phyloP scores from a whole-genome alignment of 2,329 filamentous ascomycete genomes.

The Lasiodiplodia sp. region DNA sequence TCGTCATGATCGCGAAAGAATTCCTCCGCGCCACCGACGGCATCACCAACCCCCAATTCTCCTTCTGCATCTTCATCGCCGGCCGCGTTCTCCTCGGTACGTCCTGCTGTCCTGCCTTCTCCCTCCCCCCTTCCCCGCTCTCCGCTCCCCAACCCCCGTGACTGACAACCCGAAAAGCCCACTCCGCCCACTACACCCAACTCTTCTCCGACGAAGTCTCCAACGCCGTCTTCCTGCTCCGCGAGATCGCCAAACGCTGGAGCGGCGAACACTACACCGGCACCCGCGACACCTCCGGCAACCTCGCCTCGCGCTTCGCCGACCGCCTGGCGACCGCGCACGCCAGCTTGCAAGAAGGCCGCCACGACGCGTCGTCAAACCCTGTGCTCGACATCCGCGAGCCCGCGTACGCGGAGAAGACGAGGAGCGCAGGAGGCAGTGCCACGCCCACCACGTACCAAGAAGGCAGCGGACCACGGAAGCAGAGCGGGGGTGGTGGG shows the following conservation, averaged over 20 bases:
- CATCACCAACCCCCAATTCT: slow-evolving; percentile 44
- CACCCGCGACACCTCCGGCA: slow-evolving; percentile 30
- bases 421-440: background rate
- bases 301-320: slow-evolving; percentile 48
- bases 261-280: slow-evolving; percentile 37
- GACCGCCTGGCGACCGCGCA: slow-evolving; percentile 40
- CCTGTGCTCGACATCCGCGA: slow-evolving; percentile 44
- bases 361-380: slow-evolving; percentile 8
- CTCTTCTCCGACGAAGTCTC: slow-evolving; percentile 43
- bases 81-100: slow-evolving; percentile 40
- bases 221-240: slow-evolving; percentile 43
- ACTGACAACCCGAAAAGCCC: slow-evolving; percentile 34
- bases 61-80: slow-evolving; percentile 40
- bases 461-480: background rate
- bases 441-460: background rate
- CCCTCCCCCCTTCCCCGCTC: too few relatives aligned
- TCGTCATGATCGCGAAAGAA: slow-evolving; percentile 38
- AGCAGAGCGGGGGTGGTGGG: too few relatives aligned
- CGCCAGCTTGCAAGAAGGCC: background rate
- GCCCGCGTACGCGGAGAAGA: slow-evolving; percentile 37
- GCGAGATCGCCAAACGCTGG: slow-evolving; percentile 50
- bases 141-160: too few relatives aligned
- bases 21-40: slow-evolving; percentile 37
- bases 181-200: slow-evolving; percentile 44
- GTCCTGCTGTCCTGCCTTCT: too few relatives aligned